Conservation (phyloP, 2,329 filamentous ascomycete genomes). For the Trichoderma sp. region DNA sequence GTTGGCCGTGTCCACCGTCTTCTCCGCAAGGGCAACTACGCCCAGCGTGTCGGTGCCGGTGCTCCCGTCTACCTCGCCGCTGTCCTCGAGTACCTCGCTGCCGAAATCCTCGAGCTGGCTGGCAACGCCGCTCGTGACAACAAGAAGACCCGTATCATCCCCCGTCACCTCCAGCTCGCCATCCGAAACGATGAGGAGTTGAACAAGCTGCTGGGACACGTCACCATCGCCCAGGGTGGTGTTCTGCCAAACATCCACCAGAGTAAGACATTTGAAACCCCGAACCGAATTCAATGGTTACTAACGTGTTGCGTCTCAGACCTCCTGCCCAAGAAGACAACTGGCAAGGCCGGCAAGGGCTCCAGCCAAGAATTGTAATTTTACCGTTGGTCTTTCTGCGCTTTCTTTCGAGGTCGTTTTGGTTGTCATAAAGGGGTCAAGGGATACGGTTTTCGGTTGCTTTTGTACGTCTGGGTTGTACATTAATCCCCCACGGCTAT, state of each 20-base stretch:
- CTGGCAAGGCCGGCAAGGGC: conserved; percentile 88
- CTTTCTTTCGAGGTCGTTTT: conserved; percentile 61
- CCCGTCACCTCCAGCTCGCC: conserved; percentile 96
- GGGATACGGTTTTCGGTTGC: conserved; percentile 68
- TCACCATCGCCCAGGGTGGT: conserved; percentile 97
- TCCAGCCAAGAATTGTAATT: conserved; percentile 91
- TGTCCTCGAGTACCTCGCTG: conserved; percentile 96
- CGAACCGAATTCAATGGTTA: conserved; percentile 43
- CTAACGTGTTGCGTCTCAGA: conserved; percentile 55
- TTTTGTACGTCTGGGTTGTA: conserved; percentile 67
- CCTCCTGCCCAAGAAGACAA: conserved; percentile 97
- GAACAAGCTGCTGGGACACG: conserved; percentile 97
- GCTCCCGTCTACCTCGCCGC: conserved; percentile 96
- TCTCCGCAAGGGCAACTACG: conserved; percentile 98
- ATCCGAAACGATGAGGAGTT: conserved; percentile 99
- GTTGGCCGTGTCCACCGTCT: conserved; percentile 99
- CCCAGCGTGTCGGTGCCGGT: conserved; percentile 98
- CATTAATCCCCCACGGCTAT: conserved; percentile 71
- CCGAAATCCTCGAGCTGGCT: conserved; percentile 97
- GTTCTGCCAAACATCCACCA: conserved; percentile 96
- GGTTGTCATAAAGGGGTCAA: conserved; percentile 82
- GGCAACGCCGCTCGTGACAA: conserved; percentile 99
- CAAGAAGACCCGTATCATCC: conserved; percentile 99
- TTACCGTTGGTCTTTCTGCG: conserved; percentile 47
- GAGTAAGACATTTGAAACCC: conserved; percentile 63